Evolutionary conservation across 306 rosid genomes (phyloP).

Genomic region (Prunus mira): DNA sequence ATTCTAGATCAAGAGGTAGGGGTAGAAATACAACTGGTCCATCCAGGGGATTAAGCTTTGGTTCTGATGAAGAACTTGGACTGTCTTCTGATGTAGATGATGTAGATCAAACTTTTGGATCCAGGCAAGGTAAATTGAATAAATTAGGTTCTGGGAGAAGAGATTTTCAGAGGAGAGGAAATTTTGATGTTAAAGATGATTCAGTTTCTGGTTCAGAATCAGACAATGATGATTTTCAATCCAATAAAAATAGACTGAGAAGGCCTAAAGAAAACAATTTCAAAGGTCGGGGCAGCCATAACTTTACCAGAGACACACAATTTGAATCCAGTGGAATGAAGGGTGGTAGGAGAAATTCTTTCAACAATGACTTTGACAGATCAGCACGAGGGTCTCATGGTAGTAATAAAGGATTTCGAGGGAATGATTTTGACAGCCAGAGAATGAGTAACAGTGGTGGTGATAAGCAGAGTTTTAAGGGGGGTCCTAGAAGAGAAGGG

Average conservation of each 20-base stretch:
- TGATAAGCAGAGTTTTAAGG: slow-evolving; percentile 23
- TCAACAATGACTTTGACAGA: slow-evolving; percentile 46
- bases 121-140: slow-evolving; percentile 39
- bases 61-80: slow-evolving; percentile 76
- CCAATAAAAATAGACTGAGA: slow-evolving; percentile 15
- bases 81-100: slow-evolving; percentile 73
- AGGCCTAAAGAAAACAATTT: slow-evolving; percentile 17
- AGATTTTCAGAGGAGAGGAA: slow-evolving; percentile 32
- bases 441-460: slow-evolving; percentile 38
- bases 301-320: slow-evolving; percentile 25
- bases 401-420: slow-evolving; percentile 34
- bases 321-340: slow-evolving; percentile 39
- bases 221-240: slow-evolving; percentile 20
- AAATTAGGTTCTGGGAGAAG: slow-evolving; percentile 36
- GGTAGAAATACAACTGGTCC: slow-evolving; percentile 39
- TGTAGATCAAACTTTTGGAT: slow-evolving; percentile 31
- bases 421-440: slow-evolving; percentile 27
- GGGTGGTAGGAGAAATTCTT: slow-evolving; percentile 39
- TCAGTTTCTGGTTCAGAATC: slow-evolving; percentile 35
- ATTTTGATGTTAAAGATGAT: slow-evolving; percentile 21
- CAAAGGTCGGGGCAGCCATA: slow-evolving; percentile 19
- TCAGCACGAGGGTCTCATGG: slow-evolving; percentile 35
- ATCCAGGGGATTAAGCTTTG: slow-evolving; percentile 62
- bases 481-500: slow-evolving; percentile 28
- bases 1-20: slow-evolving; percentile 43